A percentile compares a stretch with the other conserved stretches of the same genome.
phyloP scores from a whole-genome alignment of 2,329 filamentous ascomycete species.

The Cladosporium sp. region DNA sequence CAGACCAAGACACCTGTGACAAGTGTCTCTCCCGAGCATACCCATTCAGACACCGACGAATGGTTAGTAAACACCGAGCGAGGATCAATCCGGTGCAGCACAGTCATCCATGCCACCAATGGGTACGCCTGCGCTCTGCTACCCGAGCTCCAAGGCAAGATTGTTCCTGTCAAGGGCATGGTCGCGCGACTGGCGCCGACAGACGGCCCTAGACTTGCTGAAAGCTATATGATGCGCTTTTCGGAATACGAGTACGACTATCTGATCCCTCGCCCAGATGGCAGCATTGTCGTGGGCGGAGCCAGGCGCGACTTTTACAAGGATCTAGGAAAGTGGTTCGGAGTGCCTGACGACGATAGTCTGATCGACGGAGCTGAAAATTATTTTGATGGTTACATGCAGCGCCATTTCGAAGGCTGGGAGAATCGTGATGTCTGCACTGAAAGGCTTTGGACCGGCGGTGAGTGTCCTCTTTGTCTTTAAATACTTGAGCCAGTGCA shows the following conservation, averaged over 20 bases:
- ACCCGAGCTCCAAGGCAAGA: constrained; percentile 30
- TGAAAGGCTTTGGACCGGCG: constrained; percentile 41
- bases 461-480: constrained; percentile 17
- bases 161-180: constrained; percentile 30
- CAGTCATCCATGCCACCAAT: constrained; percentile 34
- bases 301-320: constrained; percentile 31
- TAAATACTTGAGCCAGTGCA: background rate
- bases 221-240: constrained; percentile 3
- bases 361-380: constrained; percentile 38
- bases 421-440: constrained; percentile 37
- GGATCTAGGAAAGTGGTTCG: constrained; percentile 37
- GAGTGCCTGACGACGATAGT: constrained; percentile 41
- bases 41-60: background rate
- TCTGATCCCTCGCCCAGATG: constrained; percentile 40
- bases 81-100: constrained; percentile 20
- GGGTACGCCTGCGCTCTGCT: constrained; percentile 32
- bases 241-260: constrained; percentile 28
- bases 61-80: constrained; percentile 19
- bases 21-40: constrained; percentile 17
- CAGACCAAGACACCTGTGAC: constrained; percentile 66
- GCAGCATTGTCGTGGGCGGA: constrained; percentile 43
- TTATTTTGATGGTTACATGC: constrained; percentile 48
- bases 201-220: constrained; percentile 10
- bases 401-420: constrained; percentile 45
- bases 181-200: constrained; percentile 9